Base-by-base conservation (phyloP, 2,329 filamentous ascomycete species). In the Colletotrichum horii region DNA sequence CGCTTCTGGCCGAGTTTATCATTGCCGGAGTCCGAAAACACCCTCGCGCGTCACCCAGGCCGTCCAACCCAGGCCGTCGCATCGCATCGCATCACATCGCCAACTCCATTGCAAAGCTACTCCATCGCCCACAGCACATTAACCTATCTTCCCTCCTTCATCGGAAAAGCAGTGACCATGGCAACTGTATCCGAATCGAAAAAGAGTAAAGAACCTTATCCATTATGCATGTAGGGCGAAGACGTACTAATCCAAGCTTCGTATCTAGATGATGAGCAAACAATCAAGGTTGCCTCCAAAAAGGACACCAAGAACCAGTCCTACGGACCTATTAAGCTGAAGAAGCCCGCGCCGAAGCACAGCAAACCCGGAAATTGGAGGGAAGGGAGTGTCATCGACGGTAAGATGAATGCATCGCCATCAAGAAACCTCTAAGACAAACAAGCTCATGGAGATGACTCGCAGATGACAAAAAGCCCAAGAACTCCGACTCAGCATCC, bases 311-410 rank as follows among this genome's bases (percentile, higher is more conserved):
- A 89, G 78, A 80, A 83, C 67, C 85, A 83, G 75, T 76, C 83
- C 4, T 88, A 87, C 60, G 89, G 88, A 48, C 83, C 84, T 8
- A 88, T 93, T 70, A 93, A 93, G 79, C 82, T 95, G 26, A 94
- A 92, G 84, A 93, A 91, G 79, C 83, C 88, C 2, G 84, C 88
- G 1, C 91, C 92, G 1, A 94, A 93, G 82, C 88, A 92, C 71
- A 91, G 85, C 71, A 92, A 93, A 79, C 90, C 92, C 6, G 93
- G 93, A 28, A 94, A 94, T 80, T 95, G 93, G 93, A 91, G 90
- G 79, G 93, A 94, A 79, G 90, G 89, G n/a, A 91, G 88, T 78
- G 87, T 93, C 62, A 85, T 91, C 30, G 91, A 92, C 79, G 91
- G 93, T 93, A 86, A 69, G 38, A 28, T 6, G 19, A 26, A 12